Percentiles rank a stretch among this genome's conserved stretches.
Evolutionary conservation across 1,139 yeast species (phyloP).

Genomic region (Blastobotrys arbuscula): DNA sequence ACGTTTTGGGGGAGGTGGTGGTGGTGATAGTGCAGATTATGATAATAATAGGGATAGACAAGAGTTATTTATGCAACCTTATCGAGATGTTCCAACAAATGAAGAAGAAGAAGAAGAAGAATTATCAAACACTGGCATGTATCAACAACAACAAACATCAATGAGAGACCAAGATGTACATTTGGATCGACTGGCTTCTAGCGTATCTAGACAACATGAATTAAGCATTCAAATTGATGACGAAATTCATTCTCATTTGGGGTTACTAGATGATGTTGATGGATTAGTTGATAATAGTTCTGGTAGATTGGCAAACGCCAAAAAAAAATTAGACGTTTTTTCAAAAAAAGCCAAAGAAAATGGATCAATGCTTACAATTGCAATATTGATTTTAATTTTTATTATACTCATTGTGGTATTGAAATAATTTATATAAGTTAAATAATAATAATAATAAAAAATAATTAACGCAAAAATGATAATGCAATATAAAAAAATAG

Average conservation of each 20-base stretch:
- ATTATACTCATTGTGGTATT: conserved; percentile 54
- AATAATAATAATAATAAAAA: conserved; percentile 2
- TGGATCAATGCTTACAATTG: conserved; percentile 67
- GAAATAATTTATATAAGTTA: conserved; percentile 35
- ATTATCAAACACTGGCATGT: conserved; percentile 35
- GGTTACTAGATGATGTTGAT: conserved; percentile 66
- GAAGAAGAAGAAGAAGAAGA: conserved; percentile 19
- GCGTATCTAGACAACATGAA: conserved; percentile 59
- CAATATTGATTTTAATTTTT: conserved; percentile 54
- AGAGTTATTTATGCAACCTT: conserved; percentile 38
- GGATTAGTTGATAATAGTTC: conserved; percentile 54
- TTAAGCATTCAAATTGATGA: conserved; percentile 60
- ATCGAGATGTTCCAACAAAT: conserved; percentile 40
- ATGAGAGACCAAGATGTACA: conserved; percentile 56
- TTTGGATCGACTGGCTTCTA: conserved; percentile 51
- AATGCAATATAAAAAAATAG: background rate
- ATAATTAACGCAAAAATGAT: background rate
- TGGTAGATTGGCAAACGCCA: conserved; percentile 49
- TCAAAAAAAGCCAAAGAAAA: conserved; percentile 56
- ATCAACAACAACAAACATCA: conserved; percentile 64
- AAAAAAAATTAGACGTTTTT: conserved; percentile 48
- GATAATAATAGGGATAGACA: conserved; percentile 14
- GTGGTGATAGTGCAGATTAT: background rate
- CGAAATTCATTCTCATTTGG: conserved; percentile 66
- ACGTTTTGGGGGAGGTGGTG: background rate